Percentiles rank a stretch among this genome's conserved stretches.
Evolutionary conservation across 805 yeast genomes (phyloP).

Genomic region (Teunomyces aglyptinius): DNA sequence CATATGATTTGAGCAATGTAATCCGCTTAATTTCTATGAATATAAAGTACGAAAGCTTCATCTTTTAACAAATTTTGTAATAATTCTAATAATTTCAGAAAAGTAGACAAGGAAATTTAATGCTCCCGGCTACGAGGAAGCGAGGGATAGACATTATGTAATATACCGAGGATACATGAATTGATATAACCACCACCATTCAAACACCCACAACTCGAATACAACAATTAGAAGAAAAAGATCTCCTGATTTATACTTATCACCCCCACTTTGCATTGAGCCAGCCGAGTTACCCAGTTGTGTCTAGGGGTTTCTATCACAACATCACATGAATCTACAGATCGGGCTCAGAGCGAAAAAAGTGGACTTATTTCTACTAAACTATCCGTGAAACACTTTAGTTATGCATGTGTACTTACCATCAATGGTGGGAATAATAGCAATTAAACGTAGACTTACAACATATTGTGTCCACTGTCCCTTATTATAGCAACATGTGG

Average conservation of each 20-base stretch:
- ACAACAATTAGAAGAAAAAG: background rate
- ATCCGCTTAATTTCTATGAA: no score
- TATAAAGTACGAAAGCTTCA: no score
- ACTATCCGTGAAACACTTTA: background rate
- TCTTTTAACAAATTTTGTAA: background rate
- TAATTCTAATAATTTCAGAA: background rate
- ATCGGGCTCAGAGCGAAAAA: background rate
- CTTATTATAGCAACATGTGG: background rate
- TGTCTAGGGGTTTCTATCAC: background rate
- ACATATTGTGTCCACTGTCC: background rate
- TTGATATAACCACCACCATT: background rate
- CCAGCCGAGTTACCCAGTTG: background rate
- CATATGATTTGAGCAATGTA: no score
- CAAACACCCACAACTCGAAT: no score
- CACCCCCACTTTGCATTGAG: background rate
- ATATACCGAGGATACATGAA: background rate
- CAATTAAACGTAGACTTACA: background rate
- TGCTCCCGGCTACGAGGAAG: no score
- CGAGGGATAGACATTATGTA: background rate
- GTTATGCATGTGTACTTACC: background rate
- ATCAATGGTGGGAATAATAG: background rate
- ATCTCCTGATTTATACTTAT: background rate
- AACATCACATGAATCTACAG: background rate
- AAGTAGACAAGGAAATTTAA: background rate
- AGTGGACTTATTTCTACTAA: constrained; percentile 1